Evolutionary conservation across 2,329 filamentous ascomycete species (phyloP), one percentile per base, ranked within the genome.

Genomic region (Trichoderma harzianum): DNA sequence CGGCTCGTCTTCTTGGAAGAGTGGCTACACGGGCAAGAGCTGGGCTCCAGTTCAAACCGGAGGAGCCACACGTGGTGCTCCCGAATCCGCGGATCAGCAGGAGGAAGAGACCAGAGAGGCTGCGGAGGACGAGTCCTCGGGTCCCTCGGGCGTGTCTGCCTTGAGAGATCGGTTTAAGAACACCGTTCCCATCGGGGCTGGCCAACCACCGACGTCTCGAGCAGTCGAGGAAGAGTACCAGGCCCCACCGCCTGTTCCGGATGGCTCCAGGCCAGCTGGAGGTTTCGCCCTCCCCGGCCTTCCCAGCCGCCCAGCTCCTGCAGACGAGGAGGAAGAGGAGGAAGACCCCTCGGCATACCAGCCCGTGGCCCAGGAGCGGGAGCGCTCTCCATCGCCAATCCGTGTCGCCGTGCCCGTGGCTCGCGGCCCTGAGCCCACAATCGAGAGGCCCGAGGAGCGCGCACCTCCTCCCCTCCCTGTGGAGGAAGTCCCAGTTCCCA

Each of bases 1-100:
- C 78, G 94, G 92, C 73, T 86, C 86, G 71, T 79, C 93, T 73
- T 98, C 93, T 73, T 98, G 95, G 95, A 94, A 95, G 86, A 97
- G 94, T 81, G 92, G 93, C 21, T 98, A 98, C 80, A 85, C 86
- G 63, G 95, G 95, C 73, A 98, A 97, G 85, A 91, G 89, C 39
- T 98, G 95, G 95, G 94, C 90, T 30, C 84, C 94, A 3, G 94
- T 98, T 34, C 90, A 94, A 77, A 93, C 92, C 12, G 74, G 81
- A 28, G 89, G 88, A 11, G 86, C 88, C 70, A 91, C 91, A 21
- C 91, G 90, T 70, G 90, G 51, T 32, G 26, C 10, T 36, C 74
- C 84, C 43, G 86, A 86, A 26, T 78, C 80, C 30, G 78, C 84
- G 62, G 82, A 79, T 72, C 85, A 89, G 72, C 90, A 95, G 78